Percentiles rank a stretch among this genome's conserved stretches.
Conservation (phyloP, 768 basidiomycete species). For the Russula virescens region DNA sequence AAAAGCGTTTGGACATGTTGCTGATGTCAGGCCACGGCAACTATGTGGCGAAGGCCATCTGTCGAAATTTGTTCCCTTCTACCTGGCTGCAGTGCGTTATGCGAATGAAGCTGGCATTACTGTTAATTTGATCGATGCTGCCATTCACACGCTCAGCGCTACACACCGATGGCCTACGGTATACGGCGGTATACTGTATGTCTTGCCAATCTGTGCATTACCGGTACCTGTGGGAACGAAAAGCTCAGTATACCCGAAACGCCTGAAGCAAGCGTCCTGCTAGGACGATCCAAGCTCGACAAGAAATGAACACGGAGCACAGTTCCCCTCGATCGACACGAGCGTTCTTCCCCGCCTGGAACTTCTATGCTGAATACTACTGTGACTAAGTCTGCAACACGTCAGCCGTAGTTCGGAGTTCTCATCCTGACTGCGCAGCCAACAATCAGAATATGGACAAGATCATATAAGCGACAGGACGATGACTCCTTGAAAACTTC, state of each 20-base stretch:
- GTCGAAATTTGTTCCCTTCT: not conserved
- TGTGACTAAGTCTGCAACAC: too few species aligned
- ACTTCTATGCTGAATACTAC: too few species aligned
- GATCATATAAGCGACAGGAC: not conserved
- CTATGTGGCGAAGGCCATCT: not conserved
- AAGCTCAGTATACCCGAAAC: not conserved
- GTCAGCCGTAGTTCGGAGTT: not conserved
- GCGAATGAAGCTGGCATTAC: not conserved
- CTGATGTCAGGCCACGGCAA: not conserved
- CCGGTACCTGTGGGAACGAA: not conserved
- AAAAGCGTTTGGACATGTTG: too few species aligned
- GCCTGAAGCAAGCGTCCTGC: not conserved
- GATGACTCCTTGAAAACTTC: not conserved
- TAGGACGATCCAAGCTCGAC: not conserved
- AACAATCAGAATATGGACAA: not conserved
- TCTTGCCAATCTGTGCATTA: not conserved
- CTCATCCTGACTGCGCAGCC: not conserved
- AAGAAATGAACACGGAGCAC: not conserved
- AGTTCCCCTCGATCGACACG: not conserved
- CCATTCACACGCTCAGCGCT: conserved; percentile 8
- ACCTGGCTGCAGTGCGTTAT: not conserved
- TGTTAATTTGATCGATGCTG: not conserved
- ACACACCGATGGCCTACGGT: not conserved
- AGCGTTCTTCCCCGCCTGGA: not conserved
- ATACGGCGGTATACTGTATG: not conserved